Evolutionary conservation across 148 eudicot species (phyloP).

Genomic region (Persicaria maculosa): DNA sequence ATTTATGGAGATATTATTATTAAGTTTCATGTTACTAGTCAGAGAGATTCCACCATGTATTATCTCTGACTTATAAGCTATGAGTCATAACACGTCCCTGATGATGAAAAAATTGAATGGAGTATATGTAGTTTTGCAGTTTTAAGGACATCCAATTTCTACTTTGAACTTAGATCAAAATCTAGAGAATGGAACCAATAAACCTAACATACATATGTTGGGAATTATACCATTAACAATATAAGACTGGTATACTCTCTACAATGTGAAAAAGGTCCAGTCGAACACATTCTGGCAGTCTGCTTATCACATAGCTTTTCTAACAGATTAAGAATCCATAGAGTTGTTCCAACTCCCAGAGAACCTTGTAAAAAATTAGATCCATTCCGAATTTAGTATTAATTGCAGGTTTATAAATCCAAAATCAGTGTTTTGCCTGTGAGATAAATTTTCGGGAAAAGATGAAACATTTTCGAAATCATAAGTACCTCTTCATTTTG

Average conservation of each 20-base stretch:
- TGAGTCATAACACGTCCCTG: background rate
- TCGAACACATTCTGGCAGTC: background rate
- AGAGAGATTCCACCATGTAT: background rate
- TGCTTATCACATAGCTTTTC: background rate
- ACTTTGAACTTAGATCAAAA: background rate
- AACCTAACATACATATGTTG: background rate
- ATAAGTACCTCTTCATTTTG: slow-evolving; percentile 32
- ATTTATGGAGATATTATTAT: background rate
- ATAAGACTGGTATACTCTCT: background rate
- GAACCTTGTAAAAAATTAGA: background rate
- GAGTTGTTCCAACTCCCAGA: background rate
- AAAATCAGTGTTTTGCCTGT: background rate
- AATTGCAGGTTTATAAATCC: background rate
- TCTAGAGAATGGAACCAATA: background rate
- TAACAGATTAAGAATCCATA: background rate
- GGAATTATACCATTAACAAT: background rate
- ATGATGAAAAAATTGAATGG: background rate
- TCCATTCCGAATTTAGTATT: background rate
- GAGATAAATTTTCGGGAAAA: background rate
- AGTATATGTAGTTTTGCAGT: background rate
- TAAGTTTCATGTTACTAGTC: background rate
- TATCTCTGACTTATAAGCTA: background rate
- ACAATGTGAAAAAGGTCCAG: background rate
- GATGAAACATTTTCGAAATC: background rate
- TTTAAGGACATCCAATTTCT: background rate